Evolutionary conservation across 1,139 yeast species (phyloP).

Genomic region (Suhomyces panamericanus): DNA sequence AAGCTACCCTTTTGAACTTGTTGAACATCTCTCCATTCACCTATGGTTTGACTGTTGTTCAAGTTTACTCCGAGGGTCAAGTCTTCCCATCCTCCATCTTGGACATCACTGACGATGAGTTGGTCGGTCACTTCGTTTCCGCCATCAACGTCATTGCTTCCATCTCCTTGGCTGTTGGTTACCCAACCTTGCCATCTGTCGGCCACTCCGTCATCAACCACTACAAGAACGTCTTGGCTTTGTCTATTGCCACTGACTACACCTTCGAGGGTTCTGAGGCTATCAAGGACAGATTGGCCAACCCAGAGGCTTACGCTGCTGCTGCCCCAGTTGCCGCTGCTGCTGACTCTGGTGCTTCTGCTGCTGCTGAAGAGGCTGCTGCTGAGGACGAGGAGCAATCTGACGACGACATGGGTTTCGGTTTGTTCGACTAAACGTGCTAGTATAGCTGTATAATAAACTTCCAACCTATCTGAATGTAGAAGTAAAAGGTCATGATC

Average conservation of each 20-base stretch:
- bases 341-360: slow-evolving; percentile 68
- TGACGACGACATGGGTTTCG: slow-evolving; percentile 98
- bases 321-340: slow-evolving; percentile 97
- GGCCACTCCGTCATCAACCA: slow-evolving; percentile 98
- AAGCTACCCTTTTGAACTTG: slow-evolving; percentile 98
- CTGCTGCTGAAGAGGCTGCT: slow-evolving; percentile 64
- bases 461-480: slow-evolving; percentile 1
- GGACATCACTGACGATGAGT: slow-evolving; percentile 98
- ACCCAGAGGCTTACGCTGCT: slow-evolving; percentile 93
- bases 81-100: slow-evolving; percentile 95
- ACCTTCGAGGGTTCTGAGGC: slow-evolving; percentile 99
- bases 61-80: slow-evolving; percentile 98
- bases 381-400: slow-evolving; percentile 74
- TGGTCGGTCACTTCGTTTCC: slow-evolving; percentile 85
- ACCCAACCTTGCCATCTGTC: slow-evolving; percentile 99
- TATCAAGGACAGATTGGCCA: slow-evolving; percentile 92
- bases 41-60: slow-evolving; percentile 94
- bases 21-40: slow-evolving; percentile 99
- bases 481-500: neutral
- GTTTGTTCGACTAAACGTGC: slow-evolving; percentile 86
- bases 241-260: slow-evolving; percentile 98
- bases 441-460: slow-evolving; percentile 8
- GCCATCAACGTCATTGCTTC: slow-evolving; percentile 95
- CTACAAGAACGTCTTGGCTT: slow-evolving; percentile 98
- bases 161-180: slow-evolving; percentile 94